Conservation (phyloP, 2,329 filamentous ascomycete genomes). For the Fusarium transvaalense region DNA sequence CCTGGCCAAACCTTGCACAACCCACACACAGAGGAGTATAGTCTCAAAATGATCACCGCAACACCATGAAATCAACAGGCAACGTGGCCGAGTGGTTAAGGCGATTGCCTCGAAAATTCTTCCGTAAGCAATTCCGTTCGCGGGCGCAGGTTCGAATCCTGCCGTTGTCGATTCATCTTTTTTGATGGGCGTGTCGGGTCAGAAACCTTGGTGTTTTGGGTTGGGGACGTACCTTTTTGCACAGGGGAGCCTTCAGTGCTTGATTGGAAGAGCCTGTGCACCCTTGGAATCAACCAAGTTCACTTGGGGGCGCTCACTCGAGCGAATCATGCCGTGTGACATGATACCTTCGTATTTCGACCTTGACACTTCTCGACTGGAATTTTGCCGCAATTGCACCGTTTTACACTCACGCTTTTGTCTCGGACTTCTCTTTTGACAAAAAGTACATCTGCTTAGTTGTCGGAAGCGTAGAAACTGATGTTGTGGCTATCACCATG, state of each 20-base stretch:
- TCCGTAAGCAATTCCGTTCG: slow-evolving; percentile 33
- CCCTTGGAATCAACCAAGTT: neutral
- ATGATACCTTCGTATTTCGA: neutral
- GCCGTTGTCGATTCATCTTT: slow-evolving; percentile 24
- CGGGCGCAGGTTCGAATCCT: slow-evolving; percentile 41
- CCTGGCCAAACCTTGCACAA: neutral
- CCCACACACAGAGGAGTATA: neutral
- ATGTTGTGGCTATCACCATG: neutral
- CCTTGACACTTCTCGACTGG: neutral
- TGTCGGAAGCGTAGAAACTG: neutral
- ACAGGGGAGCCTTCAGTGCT: neutral
- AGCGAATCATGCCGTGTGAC: slow-evolving; percentile 29
- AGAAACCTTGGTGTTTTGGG: neutral
- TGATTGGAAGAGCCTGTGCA: rapidly evolving
- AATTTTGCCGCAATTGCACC: neutral
- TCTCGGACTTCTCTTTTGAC: no score
- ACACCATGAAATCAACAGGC: neutral
- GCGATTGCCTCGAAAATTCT: slow-evolving; percentile 37
- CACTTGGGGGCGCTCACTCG: slow-evolving; percentile 34
- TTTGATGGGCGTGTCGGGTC: neutral
- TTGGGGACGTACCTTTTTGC: neutral
- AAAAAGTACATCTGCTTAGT: neutral
- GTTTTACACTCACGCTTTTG: neutral
- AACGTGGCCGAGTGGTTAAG: slow-evolving; percentile 40
- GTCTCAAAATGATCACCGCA: neutral